These are phyloP conservation scores for Metarhizium rileyi DNA, from an alignment of 2,329 filamentous ascomycete species.

Conservation along the genomic window DNA sequence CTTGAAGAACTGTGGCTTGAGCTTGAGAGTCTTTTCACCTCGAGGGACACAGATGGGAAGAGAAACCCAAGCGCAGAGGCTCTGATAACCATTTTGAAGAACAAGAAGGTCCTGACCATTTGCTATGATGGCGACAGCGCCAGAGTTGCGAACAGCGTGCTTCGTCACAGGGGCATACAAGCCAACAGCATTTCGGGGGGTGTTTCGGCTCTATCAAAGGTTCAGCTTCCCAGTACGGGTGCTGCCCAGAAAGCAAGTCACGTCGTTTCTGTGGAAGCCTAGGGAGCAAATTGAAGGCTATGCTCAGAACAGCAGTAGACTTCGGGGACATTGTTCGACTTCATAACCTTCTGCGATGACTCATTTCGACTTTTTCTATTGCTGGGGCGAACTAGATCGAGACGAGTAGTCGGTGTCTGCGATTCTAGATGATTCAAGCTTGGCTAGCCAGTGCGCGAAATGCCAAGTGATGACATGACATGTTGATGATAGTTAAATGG, in stretches of 20 bases:
- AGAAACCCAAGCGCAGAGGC: conserved; percentile 18
- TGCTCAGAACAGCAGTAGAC: conserved; percentile 16
- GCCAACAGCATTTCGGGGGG: conserved; percentile 38
- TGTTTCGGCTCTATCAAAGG: conserved; percentile 15
- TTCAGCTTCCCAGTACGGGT: conserved; percentile 17
- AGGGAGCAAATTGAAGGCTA: not conserved
- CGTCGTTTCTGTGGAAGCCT: conserved; percentile 16
- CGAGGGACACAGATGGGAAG: conserved; percentile 18
- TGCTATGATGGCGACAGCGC: conserved; percentile 46
- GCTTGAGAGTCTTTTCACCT: conserved; percentile 33
- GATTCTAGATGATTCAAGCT: no score
- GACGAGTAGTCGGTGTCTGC: conserved; percentile 7
- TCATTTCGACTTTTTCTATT: not conserved
- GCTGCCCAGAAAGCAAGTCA: conserved; percentile 14
- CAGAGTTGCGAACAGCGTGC: conserved; percentile 42
- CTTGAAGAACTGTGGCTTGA: conserved; percentile 39
- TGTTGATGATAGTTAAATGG: not conserved
- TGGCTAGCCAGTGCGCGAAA: not conserved
- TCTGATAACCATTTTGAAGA: conserved; percentile 20
- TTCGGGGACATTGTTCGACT: conserved; percentile 8
- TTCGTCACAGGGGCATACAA: conserved; percentile 39
- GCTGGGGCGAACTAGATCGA: not conserved
- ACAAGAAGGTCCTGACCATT: conserved; percentile 33
- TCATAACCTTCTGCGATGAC: not conserved
- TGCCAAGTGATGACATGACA: not conserved